Evolutionary conservation across 1,284 basidiomycete species (phyloP), one percentile per base, ranked within the genome.

Genomic region (Neotropicomus parvogracilis): DNA sequence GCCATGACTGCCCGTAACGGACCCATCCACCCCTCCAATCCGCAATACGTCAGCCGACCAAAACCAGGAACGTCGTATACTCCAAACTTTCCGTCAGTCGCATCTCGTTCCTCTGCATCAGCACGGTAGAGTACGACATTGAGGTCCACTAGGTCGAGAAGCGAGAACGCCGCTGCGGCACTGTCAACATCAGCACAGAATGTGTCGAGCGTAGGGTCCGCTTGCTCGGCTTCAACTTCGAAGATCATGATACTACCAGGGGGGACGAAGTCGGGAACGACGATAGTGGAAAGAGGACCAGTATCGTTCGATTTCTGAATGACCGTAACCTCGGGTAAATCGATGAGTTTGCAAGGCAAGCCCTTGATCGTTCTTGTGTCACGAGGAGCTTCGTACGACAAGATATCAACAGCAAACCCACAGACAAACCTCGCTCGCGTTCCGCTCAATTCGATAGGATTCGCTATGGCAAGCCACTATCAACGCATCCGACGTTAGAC

Each of bases 1-100:
- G 76, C 74, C 80, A 94, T 93, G 62, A 97, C 81, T 52, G 83
- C 79, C 34, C 81, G 76, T 44, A 97, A 71, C 0, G 85, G 84
- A 54, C 87, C 81, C 91, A 97, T 97, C 91, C 93, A 97, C 1
- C 94, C 95, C 65, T 97, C 91, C 42, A 97, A 68, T 24, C 94
- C 94, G 61, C 92, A 97, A 68, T 95, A 97, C 11, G 81, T 82
- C 61, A 93, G 71, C 47, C 78, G 77, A 0, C 88, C 90, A 29
- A 83, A 65, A 24, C 77, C 79, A 10, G 92, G 88, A 27, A 97
- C 70, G 44, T 83, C 76, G 67, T 97, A 97, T 1, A 75, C 78
- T 5, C 94, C 93, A 62, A 81, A 81, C 53, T 77, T 71, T 2
- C 83, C 83, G 7, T 63, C 68, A 13, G 91, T 95, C 1, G 89